Evolutionary conservation across 441 rosid species (phyloP).

Genomic region (Populus tomentosa): DNA sequence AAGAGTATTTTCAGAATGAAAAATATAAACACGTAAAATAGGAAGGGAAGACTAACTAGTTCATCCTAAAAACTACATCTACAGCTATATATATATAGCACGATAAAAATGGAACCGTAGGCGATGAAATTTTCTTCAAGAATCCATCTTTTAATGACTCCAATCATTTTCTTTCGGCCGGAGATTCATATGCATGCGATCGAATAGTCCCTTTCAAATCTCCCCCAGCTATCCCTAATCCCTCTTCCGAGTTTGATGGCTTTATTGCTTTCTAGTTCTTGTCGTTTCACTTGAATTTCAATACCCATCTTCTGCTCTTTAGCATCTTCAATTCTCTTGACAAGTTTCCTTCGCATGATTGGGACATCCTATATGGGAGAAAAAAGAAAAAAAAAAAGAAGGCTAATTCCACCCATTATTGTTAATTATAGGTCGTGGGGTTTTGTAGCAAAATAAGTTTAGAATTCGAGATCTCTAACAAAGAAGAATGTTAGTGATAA

Average conservation of each 20-base stretch:
- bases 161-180: neutral
- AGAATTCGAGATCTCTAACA: too few relatives aligned
- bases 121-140: neutral
- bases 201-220: neutral
- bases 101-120: neutral
- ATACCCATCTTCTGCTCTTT: neutral
- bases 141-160: neutral
- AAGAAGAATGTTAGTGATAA: too few relatives aligned
- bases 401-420: neutral
- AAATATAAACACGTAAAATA: neutral
- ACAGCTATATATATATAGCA: slow-evolving; percentile 6
- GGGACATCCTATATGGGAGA: slow-evolving; percentile 3
- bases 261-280: neutral
- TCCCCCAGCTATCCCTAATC: neutral
- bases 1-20: neutral
- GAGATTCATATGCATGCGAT: neutral
- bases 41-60: too few relatives aligned
- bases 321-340: neutral
- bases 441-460: too few relatives aligned
- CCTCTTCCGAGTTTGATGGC: neutral
- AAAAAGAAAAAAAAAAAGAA: neutral
- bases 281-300: neutral
- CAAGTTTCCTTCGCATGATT: neutral
- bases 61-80: neutral
- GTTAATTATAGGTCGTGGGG: too few relatives aligned